These are phyloP conservation scores for Aspergillus conjunctus DNA, from an alignment of 495 filamentous ascomycete species.

Conservation along the genomic window DNA sequence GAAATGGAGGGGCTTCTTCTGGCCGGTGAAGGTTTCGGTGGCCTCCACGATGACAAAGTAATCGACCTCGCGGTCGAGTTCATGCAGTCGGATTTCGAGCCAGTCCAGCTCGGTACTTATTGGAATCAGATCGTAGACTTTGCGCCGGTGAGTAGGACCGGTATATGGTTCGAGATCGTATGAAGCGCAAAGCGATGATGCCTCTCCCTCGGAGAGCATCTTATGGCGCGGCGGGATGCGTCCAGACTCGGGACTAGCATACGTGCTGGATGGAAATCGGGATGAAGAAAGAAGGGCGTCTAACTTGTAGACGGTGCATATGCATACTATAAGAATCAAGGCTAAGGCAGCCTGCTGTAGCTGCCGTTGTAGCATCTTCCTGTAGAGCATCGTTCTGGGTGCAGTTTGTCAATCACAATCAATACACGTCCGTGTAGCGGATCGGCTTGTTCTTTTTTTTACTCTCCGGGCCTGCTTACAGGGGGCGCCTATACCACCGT, in stretches of 20 bases:
- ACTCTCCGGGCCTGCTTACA: too few relatives aligned
- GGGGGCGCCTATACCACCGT: too few relatives aligned
- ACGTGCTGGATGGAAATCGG: not conserved
- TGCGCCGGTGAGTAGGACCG: conserved; percentile 33
- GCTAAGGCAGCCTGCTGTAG: not conserved
- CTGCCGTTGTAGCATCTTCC: not conserved
- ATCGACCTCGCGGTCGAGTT: conserved; percentile 51
- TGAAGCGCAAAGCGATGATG: not conserved
- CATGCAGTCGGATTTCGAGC: conserved; percentile 60
- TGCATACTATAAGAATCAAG: not conserved
- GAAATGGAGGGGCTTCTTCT: conserved; percentile 50
- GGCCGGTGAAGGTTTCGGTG: conserved; percentile 50
- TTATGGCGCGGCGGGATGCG: not conserved
- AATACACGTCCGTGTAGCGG: too few relatives aligned
- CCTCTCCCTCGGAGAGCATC: not conserved
- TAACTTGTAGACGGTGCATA: not conserved
- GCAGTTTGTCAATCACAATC: too few relatives aligned
- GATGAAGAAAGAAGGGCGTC: not conserved
- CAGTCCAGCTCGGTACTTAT: conserved; percentile 59
- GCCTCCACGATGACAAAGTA: conserved; percentile 60
- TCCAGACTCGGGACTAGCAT: not conserved
- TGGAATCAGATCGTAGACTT: conserved; percentile 58
- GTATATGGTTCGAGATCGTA: conserved; percentile 19
- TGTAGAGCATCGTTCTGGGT: too few relatives aligned
- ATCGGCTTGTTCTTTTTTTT: too few relatives aligned